These are phyloP conservation scores for Clavispora vitiphila DNA, from an alignment of 805 yeast species.

Conservation along the genomic window DNA sequence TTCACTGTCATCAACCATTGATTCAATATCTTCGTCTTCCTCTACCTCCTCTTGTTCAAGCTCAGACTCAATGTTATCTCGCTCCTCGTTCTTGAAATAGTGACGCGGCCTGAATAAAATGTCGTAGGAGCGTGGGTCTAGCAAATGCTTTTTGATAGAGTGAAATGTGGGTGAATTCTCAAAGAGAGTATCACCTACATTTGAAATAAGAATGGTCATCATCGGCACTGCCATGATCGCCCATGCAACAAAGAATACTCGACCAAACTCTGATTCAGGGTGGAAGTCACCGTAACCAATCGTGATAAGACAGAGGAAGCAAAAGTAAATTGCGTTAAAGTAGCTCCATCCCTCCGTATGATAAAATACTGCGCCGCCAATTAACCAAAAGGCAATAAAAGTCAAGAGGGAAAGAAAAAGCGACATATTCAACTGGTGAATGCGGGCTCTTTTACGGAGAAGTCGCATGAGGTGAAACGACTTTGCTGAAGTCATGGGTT, in stretches of 20 bases:
- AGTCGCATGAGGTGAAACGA: conserved; percentile 54
- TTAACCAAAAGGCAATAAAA: conserved; percentile 59
- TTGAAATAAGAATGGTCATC: conserved; percentile 76
- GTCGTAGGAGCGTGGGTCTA: conserved; percentile 6
- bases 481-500: conserved; percentile 33
- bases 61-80: not conserved
- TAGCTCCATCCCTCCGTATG: conserved; percentile 67
- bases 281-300: conserved; percentile 81
- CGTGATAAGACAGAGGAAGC: conserved; percentile 69
- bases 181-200: conserved; percentile 59
- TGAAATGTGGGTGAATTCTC: conserved; percentile 7
- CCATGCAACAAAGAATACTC: conserved; percentile 75
- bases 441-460: conserved; percentile 40
- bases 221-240: conserved; percentile 78
- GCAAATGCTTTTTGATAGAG: not conserved
- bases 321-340: conserved; percentile 68
- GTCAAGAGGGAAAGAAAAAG: conserved; percentile 35
- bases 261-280: conserved; percentile 60
- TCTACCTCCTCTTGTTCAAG: not conserved
- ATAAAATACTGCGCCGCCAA: conserved; percentile 66
- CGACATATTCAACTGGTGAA: conserved; percentile 35
- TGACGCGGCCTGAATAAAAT: not conserved
- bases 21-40: not conserved
- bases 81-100: not conserved
- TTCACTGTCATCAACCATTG: not conserved